These are phyloP conservation scores for Gynostemma pentaphyllum DNA, from an alignment of 306 rosid genomes.

Conservation along the genomic window DNA sequence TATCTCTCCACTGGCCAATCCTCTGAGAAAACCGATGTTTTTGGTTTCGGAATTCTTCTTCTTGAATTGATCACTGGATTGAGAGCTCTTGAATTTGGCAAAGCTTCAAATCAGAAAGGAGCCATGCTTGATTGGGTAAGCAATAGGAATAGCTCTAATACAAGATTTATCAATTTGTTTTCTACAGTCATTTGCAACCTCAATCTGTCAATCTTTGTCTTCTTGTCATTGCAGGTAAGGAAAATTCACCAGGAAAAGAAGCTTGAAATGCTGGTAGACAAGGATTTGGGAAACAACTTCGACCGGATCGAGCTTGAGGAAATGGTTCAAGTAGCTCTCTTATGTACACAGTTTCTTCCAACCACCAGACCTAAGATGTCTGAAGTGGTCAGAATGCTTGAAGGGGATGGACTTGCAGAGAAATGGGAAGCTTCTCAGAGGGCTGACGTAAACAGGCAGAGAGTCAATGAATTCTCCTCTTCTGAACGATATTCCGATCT, in stretches of 20 bases:
- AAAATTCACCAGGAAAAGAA: constrained; percentile 83
- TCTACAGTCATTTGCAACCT: too few species aligned
- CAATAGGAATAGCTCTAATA: background rate
- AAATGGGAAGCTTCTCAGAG: constrained; percentile 95
- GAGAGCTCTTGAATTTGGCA: constrained; percentile 84
- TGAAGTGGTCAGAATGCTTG: constrained; percentile 93
- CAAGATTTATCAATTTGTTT: too few species aligned
- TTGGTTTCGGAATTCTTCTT: constrained; percentile 87
- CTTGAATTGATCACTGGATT: constrained; percentile 90
- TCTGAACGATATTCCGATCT: constrained; percentile 90
- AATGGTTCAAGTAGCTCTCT: constrained; percentile 71
- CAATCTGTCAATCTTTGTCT: background rate
- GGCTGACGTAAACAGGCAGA: constrained; percentile 64
- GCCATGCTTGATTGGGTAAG: constrained; percentile 94
- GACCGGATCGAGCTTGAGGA: constrained; percentile 84
- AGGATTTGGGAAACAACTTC: constrained; percentile 50
- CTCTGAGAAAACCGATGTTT: constrained; percentile 96
- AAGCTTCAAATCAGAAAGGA: constrained; percentile 85
- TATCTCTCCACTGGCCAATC: constrained; percentile 97
- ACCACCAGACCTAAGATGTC: constrained; percentile 87
- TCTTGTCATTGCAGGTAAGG: constrained; percentile 48
- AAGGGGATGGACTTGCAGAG: constrained; percentile 96
- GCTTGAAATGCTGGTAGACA: constrained; percentile 68
- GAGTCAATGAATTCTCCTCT: constrained; percentile 67
- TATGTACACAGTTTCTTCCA: constrained; percentile 82